These are phyloP conservation scores for Malus fusca DNA, from an alignment of 306 rosid species.

Conservation along the genomic window DNA sequence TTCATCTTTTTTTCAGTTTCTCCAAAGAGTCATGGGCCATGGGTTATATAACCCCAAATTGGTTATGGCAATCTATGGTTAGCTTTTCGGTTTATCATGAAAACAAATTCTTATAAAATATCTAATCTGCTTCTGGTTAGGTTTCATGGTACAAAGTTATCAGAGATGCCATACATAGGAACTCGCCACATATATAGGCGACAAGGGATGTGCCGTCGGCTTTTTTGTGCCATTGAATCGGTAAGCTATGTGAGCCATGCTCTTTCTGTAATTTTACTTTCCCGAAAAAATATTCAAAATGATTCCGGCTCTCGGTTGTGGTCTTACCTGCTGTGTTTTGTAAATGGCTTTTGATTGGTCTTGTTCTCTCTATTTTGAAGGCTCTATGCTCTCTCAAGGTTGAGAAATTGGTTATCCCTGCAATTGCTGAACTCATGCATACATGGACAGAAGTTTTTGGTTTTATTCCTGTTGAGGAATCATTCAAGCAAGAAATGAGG, in stretches of 20 bases:
- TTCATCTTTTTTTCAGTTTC: neutral
- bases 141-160: conserved; percentile 92
- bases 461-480: conserved; percentile 62
- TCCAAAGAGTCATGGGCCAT: neutral
- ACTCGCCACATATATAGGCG: conserved; percentile 93
- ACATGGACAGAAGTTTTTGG: conserved; percentile 85
- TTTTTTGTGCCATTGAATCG: conserved; percentile 77
- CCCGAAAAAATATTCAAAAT: neutral
- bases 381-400: conserved; percentile 71
- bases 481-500: conserved; percentile 68
- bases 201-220: conserved; percentile 98
- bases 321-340: conserved; percentile 11
- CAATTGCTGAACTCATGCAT: conserved; percentile 76
- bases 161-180: conserved; percentile 98
- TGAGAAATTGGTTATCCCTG: conserved; percentile 86
- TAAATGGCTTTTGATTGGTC: conserved; percentile 16
- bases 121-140: conserved; percentile 35
- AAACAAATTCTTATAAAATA: conserved; percentile 1
- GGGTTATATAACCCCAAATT: neutral
- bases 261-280: conserved; percentile 14
- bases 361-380: conserved; percentile 33
- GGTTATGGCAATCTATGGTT: neutral
- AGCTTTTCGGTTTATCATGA: neutral
- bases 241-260: conserved; percentile 41
- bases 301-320: neutral